Evolutionary conservation across 1,139 yeast genomes (phyloP).

Genomic region (Zygoascus hellenicus): DNA sequence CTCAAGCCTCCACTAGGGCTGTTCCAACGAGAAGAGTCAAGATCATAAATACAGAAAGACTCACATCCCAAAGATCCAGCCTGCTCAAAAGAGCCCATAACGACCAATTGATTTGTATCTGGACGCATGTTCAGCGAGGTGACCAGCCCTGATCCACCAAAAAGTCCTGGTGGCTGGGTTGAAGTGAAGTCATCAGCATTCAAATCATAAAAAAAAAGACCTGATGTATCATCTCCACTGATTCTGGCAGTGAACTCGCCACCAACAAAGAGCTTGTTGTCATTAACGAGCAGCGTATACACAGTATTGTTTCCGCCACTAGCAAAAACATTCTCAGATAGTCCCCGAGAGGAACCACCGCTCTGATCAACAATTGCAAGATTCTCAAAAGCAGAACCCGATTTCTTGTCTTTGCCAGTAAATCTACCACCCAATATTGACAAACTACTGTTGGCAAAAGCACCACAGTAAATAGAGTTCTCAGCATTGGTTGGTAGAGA

Average conservation of each 20-base stretch:
- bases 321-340: constrained; percentile 26
- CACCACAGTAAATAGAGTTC: constrained; percentile 30
- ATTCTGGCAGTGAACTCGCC: constrained; percentile 44
- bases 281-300: constrained; percentile 40
- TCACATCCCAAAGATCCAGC: constrained; percentile 59
- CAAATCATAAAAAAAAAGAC: constrained; percentile 51
- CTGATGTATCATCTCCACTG: constrained; percentile 29
- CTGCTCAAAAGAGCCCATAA: constrained; percentile 68
- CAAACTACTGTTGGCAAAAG: constrained; percentile 44
- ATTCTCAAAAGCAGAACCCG: constrained; percentile 31
- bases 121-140: constrained; percentile 52
- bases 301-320: constrained; percentile 38
- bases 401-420: constrained; percentile 22
- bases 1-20: constrained; percentile 42
- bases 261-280: constrained; percentile 45
- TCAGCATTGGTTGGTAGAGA: constrained; percentile 13
- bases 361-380: constrained; percentile 35
- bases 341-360: constrained; percentile 2
- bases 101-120: constrained; percentile 43
- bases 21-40: constrained; percentile 51
- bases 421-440: constrained; percentile 55
- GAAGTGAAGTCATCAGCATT: constrained; percentile 36
- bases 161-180: constrained; percentile 43
- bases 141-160: constrained; percentile 35
- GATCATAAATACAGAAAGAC: constrained; percentile 63